phyloP scores from a whole-genome alignment of 495 filamentous ascomycete species.

The Podospora appendiculata region DNA sequence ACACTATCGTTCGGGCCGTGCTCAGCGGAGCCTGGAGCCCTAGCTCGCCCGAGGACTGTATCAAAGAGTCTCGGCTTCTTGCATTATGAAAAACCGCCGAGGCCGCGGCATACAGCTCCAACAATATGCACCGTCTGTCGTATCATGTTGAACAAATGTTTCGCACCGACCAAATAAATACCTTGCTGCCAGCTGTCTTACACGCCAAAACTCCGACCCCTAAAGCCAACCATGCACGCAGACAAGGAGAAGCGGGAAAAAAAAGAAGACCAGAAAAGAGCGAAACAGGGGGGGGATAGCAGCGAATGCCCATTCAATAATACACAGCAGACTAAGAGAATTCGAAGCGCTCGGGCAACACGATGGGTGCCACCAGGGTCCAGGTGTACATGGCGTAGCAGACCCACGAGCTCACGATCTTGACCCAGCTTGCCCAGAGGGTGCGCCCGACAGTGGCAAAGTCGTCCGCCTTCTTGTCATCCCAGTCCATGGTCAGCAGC shows the following conservation, averaged over 20 bases:
- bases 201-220: neutral
- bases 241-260: neutral
- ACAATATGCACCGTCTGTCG: neutral
- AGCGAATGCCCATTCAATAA: neutral
- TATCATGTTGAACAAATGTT: neutral
- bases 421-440: constrained; percentile 98
- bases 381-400: constrained; percentile 93
- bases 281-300: too few relatives aligned
- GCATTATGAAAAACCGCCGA: too few relatives aligned
- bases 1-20: too few relatives aligned
- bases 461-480: constrained; percentile 50
- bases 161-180: neutral
- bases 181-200: neutral
- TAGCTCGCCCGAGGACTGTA: too few relatives aligned
- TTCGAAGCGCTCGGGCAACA: constrained; percentile 83
- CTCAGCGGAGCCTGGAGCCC: too few relatives aligned
- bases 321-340: constrained; percentile 13
- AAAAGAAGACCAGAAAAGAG: neutral
- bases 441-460: constrained; percentile 91
- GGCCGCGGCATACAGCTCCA: too few relatives aligned
- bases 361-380: constrained; percentile 80
- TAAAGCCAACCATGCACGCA: neutral
- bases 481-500: constrained; percentile 76
- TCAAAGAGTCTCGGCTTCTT: too few relatives aligned
- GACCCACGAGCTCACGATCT: constrained; percentile 96